phyloP scores from a whole-genome alignment of 2,329 filamentous ascomycete genomes.

The Ascochyta viciae-villosae region DNA sequence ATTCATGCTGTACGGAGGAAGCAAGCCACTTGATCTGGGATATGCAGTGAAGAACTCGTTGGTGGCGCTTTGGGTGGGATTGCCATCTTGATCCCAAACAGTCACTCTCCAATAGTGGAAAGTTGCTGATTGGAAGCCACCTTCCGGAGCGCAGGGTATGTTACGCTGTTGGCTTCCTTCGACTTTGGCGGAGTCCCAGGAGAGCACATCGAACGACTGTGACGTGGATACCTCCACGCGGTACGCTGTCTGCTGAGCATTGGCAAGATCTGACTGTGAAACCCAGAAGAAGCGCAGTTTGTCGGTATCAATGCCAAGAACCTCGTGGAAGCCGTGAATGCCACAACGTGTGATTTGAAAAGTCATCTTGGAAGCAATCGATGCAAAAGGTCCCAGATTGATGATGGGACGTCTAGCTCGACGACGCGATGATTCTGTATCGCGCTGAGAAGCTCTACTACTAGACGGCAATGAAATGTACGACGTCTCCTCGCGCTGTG shows the following conservation, averaged over 20 bases:
- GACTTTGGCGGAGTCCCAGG: slow-evolving; percentile 34
- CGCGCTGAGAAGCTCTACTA: neutral
- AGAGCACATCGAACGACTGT: slow-evolving; percentile 9
- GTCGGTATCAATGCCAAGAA: slow-evolving; percentile 50
- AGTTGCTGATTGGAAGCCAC: slow-evolving; percentile 48
- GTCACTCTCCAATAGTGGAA: slow-evolving; percentile 50
- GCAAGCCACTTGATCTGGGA: slow-evolving; percentile 40
- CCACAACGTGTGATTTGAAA: slow-evolving; percentile 45
- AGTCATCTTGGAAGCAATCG: slow-evolving; percentile 9
- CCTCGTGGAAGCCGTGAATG: slow-evolving; percentile 51
- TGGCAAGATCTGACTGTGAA: slow-evolving; percentile 38
- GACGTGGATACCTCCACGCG: slow-evolving; percentile 27
- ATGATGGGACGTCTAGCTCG: neutral
- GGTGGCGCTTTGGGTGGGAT: slow-evolving; percentile 27
- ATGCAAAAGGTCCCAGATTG: neutral
- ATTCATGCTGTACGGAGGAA: slow-evolving; percentile 54
- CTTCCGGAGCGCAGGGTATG: slow-evolving; percentile 35
- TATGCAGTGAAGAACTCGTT: slow-evolving; percentile 53
- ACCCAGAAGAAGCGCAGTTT: slow-evolving; percentile 49
- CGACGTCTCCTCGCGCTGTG: neutral
- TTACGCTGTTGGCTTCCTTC: slow-evolving; percentile 34
- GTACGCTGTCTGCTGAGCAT: slow-evolving; percentile 44
- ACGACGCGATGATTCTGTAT: neutral
- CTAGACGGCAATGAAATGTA: neutral
- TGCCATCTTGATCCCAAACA: slow-evolving; percentile 47